Conservation (phyloP, 2,329 filamentous ascomycete species). For the Acarospora socialis region DNA sequence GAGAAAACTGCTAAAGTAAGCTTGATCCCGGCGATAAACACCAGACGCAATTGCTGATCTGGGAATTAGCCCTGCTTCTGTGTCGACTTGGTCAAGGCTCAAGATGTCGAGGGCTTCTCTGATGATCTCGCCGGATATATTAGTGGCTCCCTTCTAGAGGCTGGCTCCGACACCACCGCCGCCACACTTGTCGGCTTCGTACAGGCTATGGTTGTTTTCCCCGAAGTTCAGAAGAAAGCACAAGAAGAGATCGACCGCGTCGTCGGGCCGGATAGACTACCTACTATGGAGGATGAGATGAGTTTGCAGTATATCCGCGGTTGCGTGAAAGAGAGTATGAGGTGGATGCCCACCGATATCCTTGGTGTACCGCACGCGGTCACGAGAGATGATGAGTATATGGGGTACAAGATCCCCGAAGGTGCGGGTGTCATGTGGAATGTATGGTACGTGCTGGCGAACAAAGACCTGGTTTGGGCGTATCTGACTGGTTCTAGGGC, state of each 20-base stretch:
- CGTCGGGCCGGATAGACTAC: slow-evolving; percentile 34
- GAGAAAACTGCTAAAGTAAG: slow-evolving; percentile 18
- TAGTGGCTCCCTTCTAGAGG: slow-evolving; percentile 26
- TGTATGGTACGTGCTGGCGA: slow-evolving; percentile 33
- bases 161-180: slow-evolving; percentile 32
- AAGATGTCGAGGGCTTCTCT: slow-evolving; percentile 20
- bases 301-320: slow-evolving; percentile 39
- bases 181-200: slow-evolving; percentile 30
- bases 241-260: slow-evolving; percentile 37
- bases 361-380: slow-evolving; percentile 36
- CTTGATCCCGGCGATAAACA: slow-evolving; percentile 1
- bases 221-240: slow-evolving; percentile 30
- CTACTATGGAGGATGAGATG: slow-evolving; percentile 34
- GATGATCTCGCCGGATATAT: slow-evolving; percentile 24
- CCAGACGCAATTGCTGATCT: not conserved
- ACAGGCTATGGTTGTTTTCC: slow-evolving; percentile 36
- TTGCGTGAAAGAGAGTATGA: slow-evolving; percentile 41
- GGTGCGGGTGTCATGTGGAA: slow-evolving; percentile 33
- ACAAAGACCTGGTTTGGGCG: slow-evolving; percentile 11
- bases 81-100: slow-evolving; percentile 17
- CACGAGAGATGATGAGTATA: slow-evolving; percentile 26
- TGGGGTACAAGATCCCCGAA: slow-evolving; percentile 34
- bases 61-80: slow-evolving; percentile 18
- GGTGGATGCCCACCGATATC: slow-evolving; percentile 41
- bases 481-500: slow-evolving; percentile 21